Evolutionary conservation across 192 early-diverging fungal genomes (phyloP).

Genomic region (Podila horticola): DNA sequence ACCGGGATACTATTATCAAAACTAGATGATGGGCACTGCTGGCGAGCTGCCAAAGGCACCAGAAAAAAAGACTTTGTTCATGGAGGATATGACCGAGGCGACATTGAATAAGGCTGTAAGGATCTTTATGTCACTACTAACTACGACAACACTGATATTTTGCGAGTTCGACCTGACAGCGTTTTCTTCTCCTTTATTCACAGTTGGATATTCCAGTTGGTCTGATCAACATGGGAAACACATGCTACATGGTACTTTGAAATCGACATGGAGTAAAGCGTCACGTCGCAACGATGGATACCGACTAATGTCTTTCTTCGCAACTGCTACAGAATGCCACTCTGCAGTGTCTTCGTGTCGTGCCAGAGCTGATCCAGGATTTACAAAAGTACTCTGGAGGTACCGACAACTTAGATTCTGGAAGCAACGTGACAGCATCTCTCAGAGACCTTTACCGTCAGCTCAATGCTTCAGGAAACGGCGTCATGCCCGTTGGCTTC

Average conservation of each 20-base stretch:
- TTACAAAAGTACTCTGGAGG: conserved; percentile 59
- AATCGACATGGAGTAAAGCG: too few relatives aligned
- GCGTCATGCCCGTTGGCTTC: conserved; percentile 83
- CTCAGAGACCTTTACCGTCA: conserved; percentile 80
- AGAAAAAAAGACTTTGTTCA: conserved; percentile 72
- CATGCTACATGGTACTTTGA: conserved; percentile 73
- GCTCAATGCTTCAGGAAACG: conserved; percentile 73
- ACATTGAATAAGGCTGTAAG: conserved; percentile 86
- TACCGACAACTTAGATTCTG: conserved; percentile 58
- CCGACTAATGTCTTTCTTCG: background rate
- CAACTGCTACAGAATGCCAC: conserved; percentile 81
- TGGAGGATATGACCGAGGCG: conserved; percentile 94
- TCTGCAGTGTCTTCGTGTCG: conserved; percentile 90
- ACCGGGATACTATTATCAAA: background rate
- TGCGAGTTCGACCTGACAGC: too few relatives aligned
- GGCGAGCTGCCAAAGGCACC: conserved; percentile 94
- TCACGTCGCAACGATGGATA: conserved; percentile 14
- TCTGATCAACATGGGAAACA: conserved; percentile 92
- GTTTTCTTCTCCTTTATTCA: conserved; percentile 2
- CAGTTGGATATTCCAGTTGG: conserved; percentile 93
- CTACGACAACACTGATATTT: too few relatives aligned
- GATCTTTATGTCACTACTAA: background rate
- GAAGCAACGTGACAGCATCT: conserved; percentile 72
- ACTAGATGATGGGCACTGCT: conserved; percentile 94
- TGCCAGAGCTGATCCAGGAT: conserved; percentile 76